Base-by-base conservation (phyloP, 495 filamentous ascomycete genomes). In the Penicillium diatomitis region DNA sequence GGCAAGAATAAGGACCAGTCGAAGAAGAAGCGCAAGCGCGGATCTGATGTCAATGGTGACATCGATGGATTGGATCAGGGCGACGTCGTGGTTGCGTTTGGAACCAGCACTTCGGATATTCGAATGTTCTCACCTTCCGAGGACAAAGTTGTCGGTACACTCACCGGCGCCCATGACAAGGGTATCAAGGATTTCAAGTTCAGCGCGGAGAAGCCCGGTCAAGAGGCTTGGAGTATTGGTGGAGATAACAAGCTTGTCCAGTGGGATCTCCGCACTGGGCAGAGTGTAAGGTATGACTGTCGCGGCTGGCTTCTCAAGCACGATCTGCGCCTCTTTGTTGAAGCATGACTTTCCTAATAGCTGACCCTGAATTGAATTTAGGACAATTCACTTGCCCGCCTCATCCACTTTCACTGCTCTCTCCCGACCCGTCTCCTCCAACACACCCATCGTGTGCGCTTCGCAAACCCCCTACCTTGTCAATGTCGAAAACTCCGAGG, bases 1-100 rank as follows among this genome's bases (percentile, higher is more conserved):
- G 60, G 63, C 46, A 67, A 65, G 51, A 63, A 62, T 37, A 52
- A 63, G 47, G 58, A 70, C 34, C 57, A 63, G 55, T 64, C 67
- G n/a, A 79, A 76, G 63, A 81, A 77, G 65, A 82, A 80, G 71
- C 68, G 74, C 53, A 79, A 79, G 65, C 67, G 76, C 46, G 61
- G 65, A 35, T 72, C 68, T 28, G 64, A 69, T 49, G 66, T 69
- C 52, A 76, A 75, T 61, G 72, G 69, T 6, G 54, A 50, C 37
- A 50, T 44, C 46, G 58, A 66, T 42, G 66, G 66, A 20, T 54
- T 69, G 44, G 60, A 67, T 36, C 58, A 67, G 51, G 65, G 64
- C 12, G 67, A 71, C 55, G 62, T 74, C 36, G 73, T 78, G 6
- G 58, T 82, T 49, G 79, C 78, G 34, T 69, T 77, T 42, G 76